Evolutionary conservation across 352 stramenopile genomes (phyloP), one percentile per base, ranked within the genome.

Genomic region (Blastocystis sp.): DNA sequence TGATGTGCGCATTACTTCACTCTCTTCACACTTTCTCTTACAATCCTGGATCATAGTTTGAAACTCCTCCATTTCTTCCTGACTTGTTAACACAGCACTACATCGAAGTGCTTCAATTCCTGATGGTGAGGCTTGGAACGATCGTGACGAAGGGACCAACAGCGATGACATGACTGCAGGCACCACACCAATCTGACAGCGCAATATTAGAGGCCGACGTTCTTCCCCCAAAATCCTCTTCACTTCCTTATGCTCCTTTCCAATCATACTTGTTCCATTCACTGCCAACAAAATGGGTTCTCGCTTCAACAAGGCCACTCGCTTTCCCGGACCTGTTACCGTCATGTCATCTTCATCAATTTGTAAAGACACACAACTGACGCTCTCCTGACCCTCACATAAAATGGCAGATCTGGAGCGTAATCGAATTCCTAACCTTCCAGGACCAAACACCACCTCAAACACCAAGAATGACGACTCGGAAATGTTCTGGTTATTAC

Each of bases 391-490:
- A 16, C 43, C 69, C 37, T 80, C 69, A 54, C 21, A 56, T 11
- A 80, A 54, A 7, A 63, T 21, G 19, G 43, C n/a, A 6, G 9
- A 42, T 54, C 61, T 80, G 0, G 69, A 63, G 4, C 61, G 57
- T 2, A 86, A 51, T 12, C 14, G 21, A 56, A 86, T n/a, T 1
- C 75, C 75, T 14, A 86, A 35, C 16, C 43, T 83, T 19, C 75
- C 75, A 0, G 75, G 75, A 12, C 75, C 75, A 39, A 86, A 86
- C 32, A 58, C 42, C 29, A 86, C 58, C 27, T 86, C 75, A 80
- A 86, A 86, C 11, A 86, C 54, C 35, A 86, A 16, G 11, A 61
- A 78, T 1, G 12, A 19, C 16, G 35, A 59, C 16, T 75, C 29
- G 42, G 32, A 35, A 6, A 86, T 56, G 5, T 59, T 59, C 0